Evolutionary conservation across 2,329 filamentous ascomycete genomes (phyloP), one percentile per base, ranked within the genome.

Genomic region (Claviceps arundinis): DNA sequence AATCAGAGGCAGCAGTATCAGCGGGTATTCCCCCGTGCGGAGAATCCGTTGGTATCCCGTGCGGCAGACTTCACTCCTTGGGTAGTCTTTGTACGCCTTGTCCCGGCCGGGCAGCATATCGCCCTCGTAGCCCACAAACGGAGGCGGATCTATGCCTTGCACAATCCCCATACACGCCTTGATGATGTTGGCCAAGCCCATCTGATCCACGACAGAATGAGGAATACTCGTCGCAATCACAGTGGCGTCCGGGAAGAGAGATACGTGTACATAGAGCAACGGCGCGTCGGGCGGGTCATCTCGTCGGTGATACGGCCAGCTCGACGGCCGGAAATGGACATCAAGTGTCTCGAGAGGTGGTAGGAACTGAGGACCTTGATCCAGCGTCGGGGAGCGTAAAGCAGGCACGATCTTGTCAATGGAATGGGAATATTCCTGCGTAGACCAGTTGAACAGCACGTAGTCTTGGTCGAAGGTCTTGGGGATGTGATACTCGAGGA

Each of bases 111-210:
- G 51, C 37, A 53, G 43, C 34, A 53, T 0, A 34, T 53, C 51
- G 24, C 43, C 47, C 14, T 47, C 47, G 47, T 53, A 53, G 17
- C 47, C 51, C 5, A 50, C 51, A 41, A 52, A 48, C 2, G 50
- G 16, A 22, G 50, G 50, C 13, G 50, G 45, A 4, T 22, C 46
- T 22, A 17, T 43, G n/a, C 46, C 50, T 8, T 48, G 16, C 4
- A 45, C 9, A 3, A 52, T 26, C 4, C 45, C 46, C 26, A 52
- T 40, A 11, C 50, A 52, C 19, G 50, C 50, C 24, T 48, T 43
- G 14, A 52, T 42, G 17, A 52, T 52, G 46, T 48, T 52, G 38
- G 24, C 26, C 9, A 48, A 40, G 24, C 50, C 50, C 45, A 52
- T 43, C 40, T 52, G 50, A 22, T 52, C 50, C 11, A 26, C 50